Base-by-base conservation (phyloP, 2,329 filamentous ascomycete genomes). In the Aspergillus latus region DNA sequence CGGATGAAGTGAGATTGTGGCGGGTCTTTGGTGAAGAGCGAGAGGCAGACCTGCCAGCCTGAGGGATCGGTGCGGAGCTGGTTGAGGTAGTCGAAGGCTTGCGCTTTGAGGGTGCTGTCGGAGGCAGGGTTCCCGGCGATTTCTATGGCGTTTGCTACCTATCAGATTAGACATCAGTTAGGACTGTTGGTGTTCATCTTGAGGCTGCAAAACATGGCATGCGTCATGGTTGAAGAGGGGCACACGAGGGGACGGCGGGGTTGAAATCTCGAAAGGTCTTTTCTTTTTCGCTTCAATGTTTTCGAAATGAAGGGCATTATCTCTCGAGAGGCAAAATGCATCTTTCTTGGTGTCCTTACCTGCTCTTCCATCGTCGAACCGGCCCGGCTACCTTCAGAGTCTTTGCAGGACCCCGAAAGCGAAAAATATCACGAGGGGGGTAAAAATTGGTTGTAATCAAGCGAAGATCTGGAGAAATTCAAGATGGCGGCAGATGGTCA, bases 131-230 rank as follows among this genome's bases (percentile, higher is more conserved):
- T 88, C 80, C 87, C 94, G 75, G 91, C 90, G 78, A 97, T 95
- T 75, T 94, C 86, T 78, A 97, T 94, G 76, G 94, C 94, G 79
- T 90, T 93, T 78, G 94, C 89, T 75, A 97, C 87, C 90, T 97
- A 56, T 49, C 9, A 56, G 13, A 46, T 28, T 48, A 30, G n/a
- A 52, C 37, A 48, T 11, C 28, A 46, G 54, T 57, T 49, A 57
- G 54, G 37, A 43, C 42, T 16, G 34, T 3, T n/a, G 43, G 26
- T n/a, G 21, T 16, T 13, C 15, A n/a, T 45, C 9, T 9, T 40
- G 34, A 37, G 34, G 30, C 11, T 28, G 48, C 26, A 34, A 29
- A 43, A 49, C 9, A 39, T 42, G 32, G 36, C 11, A 40, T 44
- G 52, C 39, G 45, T 34, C 28, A 48, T 16, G 43, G 51, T 40